Evolutionary conservation across 2,329 filamentous ascomycete species (phyloP), one percentile per base, ranked within the genome.

Genomic region (Fusarium transvaalense): DNA sequence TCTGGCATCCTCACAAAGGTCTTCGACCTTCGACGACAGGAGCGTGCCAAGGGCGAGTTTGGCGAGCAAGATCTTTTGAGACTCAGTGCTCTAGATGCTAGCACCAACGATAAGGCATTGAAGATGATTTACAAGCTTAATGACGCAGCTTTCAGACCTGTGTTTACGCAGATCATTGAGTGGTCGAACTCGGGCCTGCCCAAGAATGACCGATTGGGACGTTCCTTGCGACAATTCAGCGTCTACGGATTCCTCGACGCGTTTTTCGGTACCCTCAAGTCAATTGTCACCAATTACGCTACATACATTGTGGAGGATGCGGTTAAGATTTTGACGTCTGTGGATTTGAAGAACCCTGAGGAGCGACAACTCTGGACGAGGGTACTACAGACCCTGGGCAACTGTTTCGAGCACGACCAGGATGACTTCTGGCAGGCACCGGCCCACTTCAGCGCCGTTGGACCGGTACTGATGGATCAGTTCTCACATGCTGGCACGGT

Each of bases 71-170:
- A 66, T 35, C 75, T 83, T 17, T 79, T 85, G 15, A 81, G 86
- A 43, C 78, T 92, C 8, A 79, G 83, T 21, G 82, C 84, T 41
- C 82, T 93, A 14, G 93, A 97, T 76, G 81, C 82, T 3, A 82
- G 84, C 13, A 75, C 92, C 69, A 91, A 93, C 76, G 87, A 91
- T 12, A 88, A 91, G 14, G 88, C 90, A 0, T 87, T 99, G 61
- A 92, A 93, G 79, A 96, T 97, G 89, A 92, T 97, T 55, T 93
- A 97, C 83, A 98, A 98, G 83, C 87, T 99, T 65, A 98, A 97
- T 80, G 96, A 99, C 76, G 90, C 92, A 1, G 89, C 92, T 1
- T 99, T 99, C 88, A 87, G 94, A 14, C 97, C 96, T 1, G 89
- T 99, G 66, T 99, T 98, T 82, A 86, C 89, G 17, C 88, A 91